A percentile compares a stretch with the other conserved stretches of the same genome.
These are phyloP conservation scores for Clathrospora elynae DNA, from an alignment of 2,329 filamentous ascomycete genomes.

Conservation along the genomic window DNA sequence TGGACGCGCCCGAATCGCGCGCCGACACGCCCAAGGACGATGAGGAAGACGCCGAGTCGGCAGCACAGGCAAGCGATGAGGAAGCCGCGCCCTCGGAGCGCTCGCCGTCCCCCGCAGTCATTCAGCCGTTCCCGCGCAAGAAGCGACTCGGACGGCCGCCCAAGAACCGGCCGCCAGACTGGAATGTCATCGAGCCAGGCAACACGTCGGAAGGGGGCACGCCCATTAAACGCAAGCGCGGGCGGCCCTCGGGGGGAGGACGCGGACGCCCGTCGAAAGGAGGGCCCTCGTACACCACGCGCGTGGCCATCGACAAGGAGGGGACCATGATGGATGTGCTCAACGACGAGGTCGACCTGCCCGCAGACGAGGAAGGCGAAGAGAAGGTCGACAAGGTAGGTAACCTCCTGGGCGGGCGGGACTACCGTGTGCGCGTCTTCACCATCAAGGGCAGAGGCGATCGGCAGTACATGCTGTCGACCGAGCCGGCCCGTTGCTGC, in stretches of 20 bases:
- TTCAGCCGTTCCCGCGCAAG: slow-evolving; percentile 68
- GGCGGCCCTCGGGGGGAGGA: slow-evolving; percentile 58
- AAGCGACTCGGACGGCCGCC: slow-evolving; percentile 81
- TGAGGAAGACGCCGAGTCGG: slow-evolving; percentile 56
- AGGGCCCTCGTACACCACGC: slow-evolving; percentile 74
- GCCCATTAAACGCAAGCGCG: slow-evolving; percentile 56
- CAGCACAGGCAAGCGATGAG: slow-evolving; percentile 49
- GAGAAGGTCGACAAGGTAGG: slow-evolving; percentile 91
- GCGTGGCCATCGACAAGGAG: slow-evolving; percentile 89
- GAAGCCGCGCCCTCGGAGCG: slow-evolving; percentile 54
- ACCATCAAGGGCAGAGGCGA: slow-evolving; percentile 83
- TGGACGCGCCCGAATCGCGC: slow-evolving; percentile 41
- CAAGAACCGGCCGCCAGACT: slow-evolving; percentile 81
- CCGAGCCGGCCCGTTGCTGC: slow-evolving; percentile 93
- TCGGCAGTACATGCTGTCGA: slow-evolving; percentile 96
- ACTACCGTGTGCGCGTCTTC: slow-evolving; percentile 95
- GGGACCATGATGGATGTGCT: slow-evolving; percentile 89
- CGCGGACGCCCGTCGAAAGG: slow-evolving; percentile 76
- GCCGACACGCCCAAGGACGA: slow-evolving; percentile 54
- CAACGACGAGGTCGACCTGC: slow-evolving; percentile 88
- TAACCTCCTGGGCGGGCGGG: slow-evolving; percentile 78
- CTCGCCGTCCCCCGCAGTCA: slow-evolving; percentile 54
- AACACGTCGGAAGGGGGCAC: slow-evolving; percentile 57
- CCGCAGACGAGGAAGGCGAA: slow-evolving; percentile 86
- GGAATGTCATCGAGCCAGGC: slow-evolving; percentile 61